Conservation (phyloP, 2,329 filamentous ascomycete genomes). For the Pseudopithomyces chartarum region DNA sequence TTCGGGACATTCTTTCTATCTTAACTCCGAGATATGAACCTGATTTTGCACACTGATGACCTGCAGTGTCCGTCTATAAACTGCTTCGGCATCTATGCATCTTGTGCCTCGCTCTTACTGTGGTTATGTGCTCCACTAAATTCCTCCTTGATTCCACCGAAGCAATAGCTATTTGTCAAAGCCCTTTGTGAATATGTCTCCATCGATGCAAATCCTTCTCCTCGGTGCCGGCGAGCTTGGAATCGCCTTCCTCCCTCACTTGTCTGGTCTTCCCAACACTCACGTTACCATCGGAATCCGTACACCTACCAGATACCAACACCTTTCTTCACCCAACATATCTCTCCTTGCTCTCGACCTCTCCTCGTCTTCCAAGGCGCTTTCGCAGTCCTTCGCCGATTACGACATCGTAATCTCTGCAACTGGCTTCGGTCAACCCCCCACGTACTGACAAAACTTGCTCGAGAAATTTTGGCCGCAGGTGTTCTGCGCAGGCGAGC, state of each 20-base stretch:
- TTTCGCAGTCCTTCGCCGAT: constrained; percentile 41
- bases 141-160: background rate
- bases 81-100: background rate
- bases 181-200: background rate
- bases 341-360: constrained; percentile 54
- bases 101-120: background rate
- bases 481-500: constrained; percentile 44
- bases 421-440: constrained; percentile 63
- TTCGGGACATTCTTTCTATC: background rate
- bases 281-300: constrained; percentile 35
- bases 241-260: constrained; percentile 57
- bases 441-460: constrained; percentile 63
- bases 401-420: constrained; percentile 65
- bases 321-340: constrained; percentile 51
- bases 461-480: constrained; percentile 59
- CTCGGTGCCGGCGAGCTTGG: constrained; percentile 72
- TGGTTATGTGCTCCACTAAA: background rate
- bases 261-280: constrained; percentile 54
- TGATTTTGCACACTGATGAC: background rate
- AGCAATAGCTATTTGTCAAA: background rate
- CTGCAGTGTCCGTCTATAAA: background rate
- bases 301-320: background rate
- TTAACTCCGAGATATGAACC: background rate
- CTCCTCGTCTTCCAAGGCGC: constrained; percentile 28
- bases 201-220: constrained; percentile 55